Evolutionary conservation across 495 filamentous ascomycete species (phyloP), one percentile per base, ranked within the genome.

Genomic region (Thermochaetoides thermophila): DNA sequence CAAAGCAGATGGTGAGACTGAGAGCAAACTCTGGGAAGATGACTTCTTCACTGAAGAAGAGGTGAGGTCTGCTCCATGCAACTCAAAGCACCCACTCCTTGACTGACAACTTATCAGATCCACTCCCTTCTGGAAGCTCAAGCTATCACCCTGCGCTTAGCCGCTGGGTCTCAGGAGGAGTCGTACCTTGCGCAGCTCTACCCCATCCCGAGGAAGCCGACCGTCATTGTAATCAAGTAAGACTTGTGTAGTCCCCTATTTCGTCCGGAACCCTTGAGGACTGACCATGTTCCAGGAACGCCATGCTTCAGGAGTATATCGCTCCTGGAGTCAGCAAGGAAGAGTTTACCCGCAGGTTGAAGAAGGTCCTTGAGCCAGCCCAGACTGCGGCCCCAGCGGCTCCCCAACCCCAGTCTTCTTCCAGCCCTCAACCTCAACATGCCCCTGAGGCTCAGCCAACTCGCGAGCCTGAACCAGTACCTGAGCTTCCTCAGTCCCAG

Each of bases 171-270:
- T 10, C 64, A 74, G 35, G 87, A 94, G 57, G 84, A 83, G 10
- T 71, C 69, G 2, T 89, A 79, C 43, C 61, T 96, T 5, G 66
- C 76, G 4, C 80, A 81, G 3, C 76, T 93, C 46, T 92, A 78
- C 45, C 81, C 81, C 0, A 55, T 93, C 6, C 61, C 68, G 2
- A 71, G 69, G 31, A 74, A 74, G 27, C 89, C 87, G 0, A 74
- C 80, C 4, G 52, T 91, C 1, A 65, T 94, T 8, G 55, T 92
- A 5, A 84, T 95, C 36, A 65, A 68, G 78, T 81, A 54, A 17
- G 74, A 51, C 38, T 7, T 14, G 10, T 17, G 5, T 16, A 7
- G 15, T 4, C 8, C 0, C 11, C 14, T 9, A n/a, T 12, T 26
- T 15, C 3, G 10, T 21, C 13, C 5, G 8, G 27, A 29, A 3